phyloP scores from a whole-genome alignment of 805 yeast genomes.

The Metschnikowia drakensbergensis region DNA sequence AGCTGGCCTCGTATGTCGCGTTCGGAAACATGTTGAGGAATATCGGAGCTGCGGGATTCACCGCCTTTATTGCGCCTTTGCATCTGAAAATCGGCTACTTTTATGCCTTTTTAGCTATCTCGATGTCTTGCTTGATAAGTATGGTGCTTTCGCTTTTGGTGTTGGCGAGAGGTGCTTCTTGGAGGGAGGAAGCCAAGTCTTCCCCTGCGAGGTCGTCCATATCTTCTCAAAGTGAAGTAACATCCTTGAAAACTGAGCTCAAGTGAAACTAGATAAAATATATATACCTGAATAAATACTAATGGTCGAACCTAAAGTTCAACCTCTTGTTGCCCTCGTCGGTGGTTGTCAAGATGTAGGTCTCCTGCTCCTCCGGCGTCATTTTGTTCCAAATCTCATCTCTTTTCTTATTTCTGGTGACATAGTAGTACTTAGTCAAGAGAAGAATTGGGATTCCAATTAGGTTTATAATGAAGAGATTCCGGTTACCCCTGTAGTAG shows the following conservation, averaged over 20 bases:
- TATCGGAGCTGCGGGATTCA: constrained; percentile 50
- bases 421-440: constrained; percentile 35
- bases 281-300: not conserved
- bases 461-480: constrained; percentile 30
- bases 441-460: constrained; percentile 20
- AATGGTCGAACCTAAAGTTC: constrained; percentile 42
- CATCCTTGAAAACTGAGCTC: not conserved
- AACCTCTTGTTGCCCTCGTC: constrained; percentile 59
- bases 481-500: constrained; percentile 55
- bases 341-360: constrained; percentile 42
- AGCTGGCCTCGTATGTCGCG: constrained; percentile 53
- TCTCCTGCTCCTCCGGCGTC: constrained; percentile 46
- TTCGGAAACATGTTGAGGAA: constrained; percentile 52
- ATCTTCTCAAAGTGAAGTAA: not conserved
- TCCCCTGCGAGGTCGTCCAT: constrained; percentile 2
- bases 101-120: constrained; percentile 8
- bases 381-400: constrained; percentile 49
- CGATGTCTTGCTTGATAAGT: constrained; percentile 11
- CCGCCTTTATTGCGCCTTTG: constrained; percentile 40
- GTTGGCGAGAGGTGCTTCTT: constrained; percentile 7
- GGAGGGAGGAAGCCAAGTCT: constrained; percentile 6
- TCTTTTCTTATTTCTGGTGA: constrained; percentile 40
- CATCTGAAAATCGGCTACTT: constrained; percentile 34
- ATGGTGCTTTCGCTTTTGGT: constrained; percentile 10
- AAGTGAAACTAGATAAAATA: not conserved